Conservation (phyloP, 352 stramenopile genomes). For the Globisporangium cederbergense region DNA sequence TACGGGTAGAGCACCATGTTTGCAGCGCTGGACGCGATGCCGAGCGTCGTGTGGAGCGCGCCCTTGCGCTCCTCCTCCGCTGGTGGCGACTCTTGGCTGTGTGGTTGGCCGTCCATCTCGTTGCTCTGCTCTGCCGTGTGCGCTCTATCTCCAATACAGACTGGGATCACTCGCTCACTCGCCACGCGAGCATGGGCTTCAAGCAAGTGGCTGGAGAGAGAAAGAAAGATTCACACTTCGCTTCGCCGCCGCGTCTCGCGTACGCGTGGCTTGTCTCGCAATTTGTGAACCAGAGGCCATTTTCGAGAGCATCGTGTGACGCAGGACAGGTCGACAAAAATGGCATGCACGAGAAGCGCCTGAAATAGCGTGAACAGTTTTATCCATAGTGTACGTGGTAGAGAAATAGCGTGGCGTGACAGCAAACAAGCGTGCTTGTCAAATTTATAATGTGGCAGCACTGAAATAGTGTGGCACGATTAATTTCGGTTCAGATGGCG, state of each 20-base stretch:
- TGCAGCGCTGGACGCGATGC: slow-evolving; percentile 51
- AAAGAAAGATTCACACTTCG: not conserved
- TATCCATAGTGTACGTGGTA: too few species aligned
- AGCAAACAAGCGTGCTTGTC: too few species aligned
- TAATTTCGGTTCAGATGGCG: too few species aligned
- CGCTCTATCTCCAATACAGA: not conserved
- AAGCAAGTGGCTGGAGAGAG: not conserved
- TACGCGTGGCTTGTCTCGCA: not conserved
- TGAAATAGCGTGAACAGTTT: too few species aligned
- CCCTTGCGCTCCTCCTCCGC: not conserved
- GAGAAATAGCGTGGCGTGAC: too few species aligned
- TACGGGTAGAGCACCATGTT: slow-evolving; percentile 63
- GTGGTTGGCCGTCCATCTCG: not conserved
- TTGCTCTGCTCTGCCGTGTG: not conserved
- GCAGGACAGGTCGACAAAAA: slow-evolving; percentile 1
- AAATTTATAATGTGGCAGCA: too few species aligned
- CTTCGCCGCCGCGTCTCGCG: not conserved
- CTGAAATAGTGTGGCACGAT: too few species aligned
- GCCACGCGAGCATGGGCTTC: too few species aligned
- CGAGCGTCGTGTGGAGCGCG: slow-evolving; percentile 49
- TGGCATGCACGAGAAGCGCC: not conserved
- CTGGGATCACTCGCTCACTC: too few species aligned
- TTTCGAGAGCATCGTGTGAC: slow-evolving; percentile 7
- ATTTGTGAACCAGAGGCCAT: not conserved
- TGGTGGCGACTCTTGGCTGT: not conserved